These are phyloP conservation scores for Calonectria multiphialidica DNA, from an alignment of 2,329 filamentous ascomycete species.

Conservation along the genomic window DNA sequence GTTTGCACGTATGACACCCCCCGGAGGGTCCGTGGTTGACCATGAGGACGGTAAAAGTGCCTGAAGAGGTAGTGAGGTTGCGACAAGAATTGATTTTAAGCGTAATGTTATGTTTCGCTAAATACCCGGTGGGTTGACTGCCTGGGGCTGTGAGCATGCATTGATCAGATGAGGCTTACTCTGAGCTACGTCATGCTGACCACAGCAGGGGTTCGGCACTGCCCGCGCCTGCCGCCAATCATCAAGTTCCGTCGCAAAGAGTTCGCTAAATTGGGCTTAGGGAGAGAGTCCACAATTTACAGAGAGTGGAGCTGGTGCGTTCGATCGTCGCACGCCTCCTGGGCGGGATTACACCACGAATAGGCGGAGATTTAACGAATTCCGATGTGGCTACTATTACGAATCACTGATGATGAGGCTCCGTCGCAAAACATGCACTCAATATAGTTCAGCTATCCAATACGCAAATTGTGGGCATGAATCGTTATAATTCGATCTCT, in stretches of 20 bases:
- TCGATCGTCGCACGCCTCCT: not conserved
- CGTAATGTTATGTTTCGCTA: not conserved
- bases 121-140: too few species aligned
- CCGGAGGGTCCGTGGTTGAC: slow-evolving; percentile 26
- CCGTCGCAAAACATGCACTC: not conserved
- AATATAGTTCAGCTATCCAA: not conserved
- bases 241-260: not conserved
- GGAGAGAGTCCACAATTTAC: too few species aligned
- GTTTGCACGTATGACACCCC: slow-evolving; percentile 27
- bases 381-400: too few species aligned
- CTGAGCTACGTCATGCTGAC: not conserved
- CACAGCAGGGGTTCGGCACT: not conserved
- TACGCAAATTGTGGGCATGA: not conserved
- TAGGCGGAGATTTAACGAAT: not conserved
- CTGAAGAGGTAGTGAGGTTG: not conserved
- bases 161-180: not conserved
- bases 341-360: too few species aligned
- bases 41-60: slow-evolving; percentile 3
- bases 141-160: too few species aligned
- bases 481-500: not conserved
- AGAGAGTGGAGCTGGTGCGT: not conserved
- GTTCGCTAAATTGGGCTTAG: not conserved
- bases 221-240: not conserved
- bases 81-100: not conserved
- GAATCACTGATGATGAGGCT: not conserved